Percentiles rank a stretch among this genome's conserved stretches.
Conservation (phyloP, 257 asterid genomes). For the Petunia secreta region DNA sequence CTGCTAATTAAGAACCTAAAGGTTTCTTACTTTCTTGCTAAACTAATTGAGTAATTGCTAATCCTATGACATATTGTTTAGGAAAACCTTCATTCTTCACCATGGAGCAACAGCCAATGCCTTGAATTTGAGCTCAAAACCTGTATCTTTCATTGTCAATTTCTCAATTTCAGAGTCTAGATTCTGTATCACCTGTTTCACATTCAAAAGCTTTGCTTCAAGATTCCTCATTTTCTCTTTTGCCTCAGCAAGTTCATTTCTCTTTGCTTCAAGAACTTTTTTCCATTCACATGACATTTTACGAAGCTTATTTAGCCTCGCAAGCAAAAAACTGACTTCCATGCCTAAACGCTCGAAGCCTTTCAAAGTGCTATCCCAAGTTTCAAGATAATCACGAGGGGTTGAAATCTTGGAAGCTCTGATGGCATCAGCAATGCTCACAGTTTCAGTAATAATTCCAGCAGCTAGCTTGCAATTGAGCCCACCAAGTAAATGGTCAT, state of each 20-base stretch:
- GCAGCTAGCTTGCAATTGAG: constrained; percentile 56
- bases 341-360: constrained; percentile 68
- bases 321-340: constrained; percentile 58
- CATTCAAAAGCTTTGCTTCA: constrained; percentile 32
- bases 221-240: constrained; percentile 42
- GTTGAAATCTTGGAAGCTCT: constrained; percentile 43
- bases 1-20: not conserved
- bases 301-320: constrained; percentile 40
- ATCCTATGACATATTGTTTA: not conserved
- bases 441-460: constrained; percentile 55
- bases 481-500: constrained; percentile 49
- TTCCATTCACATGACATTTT: constrained; percentile 38
- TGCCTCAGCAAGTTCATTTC: constrained; percentile 33
- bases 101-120: constrained; percentile 54
- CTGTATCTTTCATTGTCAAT: constrained; percentile 37
- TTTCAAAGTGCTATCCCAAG: constrained; percentile 61
- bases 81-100: constrained; percentile 33
- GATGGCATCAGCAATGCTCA: constrained; percentile 58
- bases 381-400: constrained; percentile 35
- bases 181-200: constrained; percentile 29
- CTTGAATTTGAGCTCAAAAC: constrained; percentile 33
- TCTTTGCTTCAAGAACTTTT: constrained; percentile 36
- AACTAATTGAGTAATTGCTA: not conserved
- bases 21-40: too few relatives aligned
- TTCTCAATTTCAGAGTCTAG: constrained; percentile 45